Evolutionary conservation across 176 grass and related monocot species (phyloP), one percentile per base, ranked within the genome.

Genomic region (Echinochloa phyllopogon): DNA sequence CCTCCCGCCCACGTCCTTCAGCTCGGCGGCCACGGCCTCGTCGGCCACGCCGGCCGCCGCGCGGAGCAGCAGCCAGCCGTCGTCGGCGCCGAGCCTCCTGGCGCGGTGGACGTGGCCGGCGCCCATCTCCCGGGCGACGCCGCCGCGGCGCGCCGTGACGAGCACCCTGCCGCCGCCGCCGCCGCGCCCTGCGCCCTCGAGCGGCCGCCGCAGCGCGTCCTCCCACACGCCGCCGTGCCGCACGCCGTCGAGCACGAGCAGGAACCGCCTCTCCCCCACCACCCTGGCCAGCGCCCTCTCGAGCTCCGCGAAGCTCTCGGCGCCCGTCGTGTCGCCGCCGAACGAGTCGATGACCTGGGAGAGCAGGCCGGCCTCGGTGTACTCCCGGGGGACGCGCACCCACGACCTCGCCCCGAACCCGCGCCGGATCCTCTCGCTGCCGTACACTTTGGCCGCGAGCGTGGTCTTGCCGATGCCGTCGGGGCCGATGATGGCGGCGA

Each of bases 391-490:
- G 15, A 93, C 23, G 78, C 53, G 88, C 27, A 92, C 70, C 90
- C 93, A 95, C 29, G 88, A 71, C 77, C 69, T 86, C 2, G 59
- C 33, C 55, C 77, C 69, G 0, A 95, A 92, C 55, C 21, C 61
- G 38, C 82, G 69, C 42, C 82, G 86, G 47, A 83, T 75, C 86
- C 87, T 90, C 65, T 85, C 78, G 86, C 91, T 84, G 24, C 85
- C 55, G 81, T 77, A 92, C 43, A 92, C 86, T 74, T 61, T 82
- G 61, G 56, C 88, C 4, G 90, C 90, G 17, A 95, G 87, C 44
- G 49, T 95, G 67, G 90, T 90, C 90, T 95, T 95, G 69, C 93
- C 93, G 37, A 95, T 84, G 39, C 93, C 87, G 40, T 74, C 78
- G 5, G 86, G 75, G 3, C 90, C 93, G 40, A 83, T 11, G 59